Evolutionary conservation across 208 protist species (phyloP), one percentile per base, ranked within the genome.

Genomic region (Trypanosoma conorhini): DNA sequence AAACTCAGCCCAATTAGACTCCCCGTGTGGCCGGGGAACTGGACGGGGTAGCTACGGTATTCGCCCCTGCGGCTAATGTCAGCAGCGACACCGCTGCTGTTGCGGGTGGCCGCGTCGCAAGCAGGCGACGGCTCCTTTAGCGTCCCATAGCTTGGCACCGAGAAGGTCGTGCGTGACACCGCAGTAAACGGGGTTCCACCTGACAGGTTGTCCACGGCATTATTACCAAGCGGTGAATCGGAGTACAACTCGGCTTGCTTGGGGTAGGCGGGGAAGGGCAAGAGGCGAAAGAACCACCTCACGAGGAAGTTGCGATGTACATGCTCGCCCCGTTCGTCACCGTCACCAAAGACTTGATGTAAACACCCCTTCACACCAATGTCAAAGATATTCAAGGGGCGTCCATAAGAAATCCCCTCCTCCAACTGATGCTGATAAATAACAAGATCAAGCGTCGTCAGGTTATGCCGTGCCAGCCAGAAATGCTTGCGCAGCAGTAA

Each of bases 281-380:
- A 61, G 10, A 95, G 64, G 3, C 90, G 87, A 63, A 77, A 88
- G 35, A 91, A 84, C 88, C 90, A 95, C 13, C 90, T 78, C 17
- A 88, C 69, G 22, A 87, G 15, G 61, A 81, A 85, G 30, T 77
- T 55, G 12, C 58, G 35, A 65, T 92, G 76, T 35, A 77, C 62
- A 24, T 80, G 82, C 48, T 79, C 67, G 46, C 81, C 82, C 40
- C 83, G 62, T 62, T 87, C 89, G 42, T 75, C 65, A 26, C 74
- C 91, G 65, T 96, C 91, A 40, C 91, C 91, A 67, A 96, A 96
- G 19, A 96, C 79, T 54, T 94, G 88, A 33, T 93, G 70, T 3
- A 96, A 75, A 64, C 92, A 92, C 24, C 82, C 71, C 51, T 74
- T 71, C 26, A 96, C 84, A 15, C 91, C 91, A 19, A 96, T 58